A percentile compares a stretch with the other conserved stretches of the same genome.
Evolutionary conservation across 108 stramenopile species (phyloP).

Genomic region (Fistulifera solaris): DNA sequence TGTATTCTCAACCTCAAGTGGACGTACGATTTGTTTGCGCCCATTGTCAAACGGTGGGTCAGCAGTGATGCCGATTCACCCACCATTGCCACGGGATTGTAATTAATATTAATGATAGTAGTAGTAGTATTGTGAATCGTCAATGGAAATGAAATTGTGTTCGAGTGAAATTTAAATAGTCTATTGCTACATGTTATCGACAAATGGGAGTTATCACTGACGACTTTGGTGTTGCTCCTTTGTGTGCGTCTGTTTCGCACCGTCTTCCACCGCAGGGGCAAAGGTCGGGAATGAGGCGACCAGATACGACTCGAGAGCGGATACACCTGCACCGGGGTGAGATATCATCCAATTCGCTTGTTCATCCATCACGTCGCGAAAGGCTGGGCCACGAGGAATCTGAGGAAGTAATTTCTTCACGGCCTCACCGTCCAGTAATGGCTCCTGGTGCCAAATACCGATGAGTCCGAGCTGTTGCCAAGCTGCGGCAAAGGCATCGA

Average conservation of each 20-base stretch:
- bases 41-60: constrained; percentile 30
- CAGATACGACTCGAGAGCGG: constrained; percentile 47
- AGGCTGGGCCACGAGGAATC: constrained; percentile 63
- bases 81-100: constrained; percentile 2
- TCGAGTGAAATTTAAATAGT: constrained; percentile 2
- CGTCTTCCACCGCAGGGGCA: too few relatives aligned
- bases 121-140: background rate
- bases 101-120: too few relatives aligned
- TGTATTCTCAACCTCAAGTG: constrained; percentile 29
- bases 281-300: constrained; percentile 28
- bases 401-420: constrained; percentile 56
- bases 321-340: constrained; percentile 59
- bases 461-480: constrained; percentile 68
- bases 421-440: constrained; percentile 56
- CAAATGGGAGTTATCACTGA: background rate
- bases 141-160: background rate
- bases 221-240: background rate
- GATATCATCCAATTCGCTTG: constrained; percentile 68
- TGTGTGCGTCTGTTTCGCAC: too few relatives aligned
- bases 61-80: background rate
- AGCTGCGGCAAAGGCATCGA: constrained; percentile 63
- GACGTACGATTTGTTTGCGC: constrained; percentile 28
- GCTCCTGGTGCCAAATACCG: constrained; percentile 68
- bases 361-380: constrained; percentile 80
- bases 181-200: background rate